These are phyloP conservation scores for Fusarium sterilihyphosum DNA, from an alignment of 2,329 filamentous ascomycete genomes.

Conservation along the genomic window DNA sequence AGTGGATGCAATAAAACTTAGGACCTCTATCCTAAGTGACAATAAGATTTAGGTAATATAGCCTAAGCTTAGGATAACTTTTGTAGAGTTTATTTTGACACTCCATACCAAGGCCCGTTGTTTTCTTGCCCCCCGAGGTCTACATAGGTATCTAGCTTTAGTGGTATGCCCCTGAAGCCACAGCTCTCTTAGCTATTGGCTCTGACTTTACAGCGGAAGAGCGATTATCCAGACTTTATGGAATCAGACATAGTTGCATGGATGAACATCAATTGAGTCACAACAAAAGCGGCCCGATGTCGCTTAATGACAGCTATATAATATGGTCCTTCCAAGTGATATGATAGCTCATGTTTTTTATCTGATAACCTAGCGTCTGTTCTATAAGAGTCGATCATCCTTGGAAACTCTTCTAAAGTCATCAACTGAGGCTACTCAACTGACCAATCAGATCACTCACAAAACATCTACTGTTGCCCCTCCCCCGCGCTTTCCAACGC, in stretches of 20 bases:
- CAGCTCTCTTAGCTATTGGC: background rate
- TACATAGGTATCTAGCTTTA: background rate
- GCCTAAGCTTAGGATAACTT: no score
- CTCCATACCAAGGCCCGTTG: no score
- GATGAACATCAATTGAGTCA: conserved; percentile 20
- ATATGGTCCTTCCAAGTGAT: background rate
- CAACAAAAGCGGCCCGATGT: conserved; percentile 20
- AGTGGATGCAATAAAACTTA: no score
- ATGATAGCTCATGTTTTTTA: background rate
- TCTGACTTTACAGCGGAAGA: conserved; percentile 16
- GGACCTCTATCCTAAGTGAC: no score
- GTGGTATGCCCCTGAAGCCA: background rate
- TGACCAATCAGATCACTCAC: conserved; percentile 8
- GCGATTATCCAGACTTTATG: conserved; percentile 32
- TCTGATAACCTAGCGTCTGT: background rate
- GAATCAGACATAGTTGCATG: background rate
- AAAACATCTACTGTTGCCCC: conserved; percentile 21
- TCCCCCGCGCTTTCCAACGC: conserved; percentile 10
- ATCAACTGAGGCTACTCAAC: conserved; percentile 1
- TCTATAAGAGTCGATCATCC: background rate
- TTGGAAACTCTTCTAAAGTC: background rate
- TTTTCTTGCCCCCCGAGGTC: no score
- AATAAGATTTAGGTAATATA: no score
- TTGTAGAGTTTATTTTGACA: no score
- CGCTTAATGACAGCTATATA: conserved; percentile 12